Base-by-base conservation (phyloP, 371 early-diverging fungal species). In the Mortierella sp. region DNA sequence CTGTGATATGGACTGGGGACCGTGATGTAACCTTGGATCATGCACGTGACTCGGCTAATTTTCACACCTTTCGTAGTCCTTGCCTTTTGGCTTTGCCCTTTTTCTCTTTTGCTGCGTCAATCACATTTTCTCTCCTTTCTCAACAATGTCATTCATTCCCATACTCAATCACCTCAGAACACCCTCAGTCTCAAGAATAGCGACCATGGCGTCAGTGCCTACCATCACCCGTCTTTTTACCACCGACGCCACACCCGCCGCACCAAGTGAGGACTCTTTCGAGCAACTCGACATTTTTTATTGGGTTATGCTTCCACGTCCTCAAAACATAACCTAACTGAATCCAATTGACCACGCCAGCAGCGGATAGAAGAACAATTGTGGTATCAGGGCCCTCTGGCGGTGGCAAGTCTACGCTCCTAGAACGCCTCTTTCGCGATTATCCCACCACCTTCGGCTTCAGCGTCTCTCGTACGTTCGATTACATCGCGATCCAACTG, bases 361-460 rank as follows among this genome's bases (percentile, higher is more conserved):
- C 38, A 84, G 84, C 6, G 18, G 81, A 84, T 65, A 84, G 35
- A 29, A 74, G 84, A 21, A 87, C 87, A 72, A 93, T 98, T 82
- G 97, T 98, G 27, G 88, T 98, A 38, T 95, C 95, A 63, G 99
- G 99, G 4, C 97, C 99, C 49, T 97, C 96, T 41, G 99, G 99
- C 27, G 93, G 96, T 29, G 99, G 99, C 27, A 99, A 99, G 87
- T 97, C 98, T 16, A 99, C 99, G 1, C 89, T 99, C 51, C 91
- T 99, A 58, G 95, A 96, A 82, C 91, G 93, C n/a, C 90, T 99
- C 29, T 96, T 99, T 83, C 87, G 89, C 24, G 97, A 96, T 72
- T 94, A 92, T 89, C 98, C 98, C 0, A 85, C 89, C 32, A 91
- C 90, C 27, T 98, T 99, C 91, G 97, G 97, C 16, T 98, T 99